Base-by-base conservation (phyloP, 768 basidiomycete species). In the Imleria badia region DNA sequence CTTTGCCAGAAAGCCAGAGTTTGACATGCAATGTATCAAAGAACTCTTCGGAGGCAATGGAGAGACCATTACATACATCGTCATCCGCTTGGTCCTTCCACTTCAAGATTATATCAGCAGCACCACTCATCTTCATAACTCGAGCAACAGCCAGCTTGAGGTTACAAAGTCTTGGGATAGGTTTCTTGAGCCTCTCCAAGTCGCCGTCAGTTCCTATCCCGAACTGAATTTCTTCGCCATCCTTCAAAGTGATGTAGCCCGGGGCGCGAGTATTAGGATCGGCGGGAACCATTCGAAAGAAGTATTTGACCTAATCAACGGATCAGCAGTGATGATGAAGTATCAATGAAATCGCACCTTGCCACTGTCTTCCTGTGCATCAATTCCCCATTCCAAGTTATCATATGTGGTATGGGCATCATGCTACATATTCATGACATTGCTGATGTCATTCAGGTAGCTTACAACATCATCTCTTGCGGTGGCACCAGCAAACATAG, bases 171-270 rank as follows among this genome's bases (percentile, higher is more conserved):
- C n/a, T n/a, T 14, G 48, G 38, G 23, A 15, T 38, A 13, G 51
- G 51, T 17, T 38, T 9, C 29, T 20, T 0, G 6, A 55, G 49
- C 22, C 20, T 11, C 17, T n/a, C n/a, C n/a, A n/a, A n/a, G n/a
- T 39, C 22, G 35, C 50, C 51, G 15, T 52, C 31, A 5, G 50
- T 22, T 34, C 54, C 50, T 39, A 22, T n/a, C 40, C 50, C 54
- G 8, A 55, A 45, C 10, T 6, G 36, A 20, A 55, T 55, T 34
- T 55, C 54, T 26, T 45, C 50, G 2, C 50, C 54, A 11, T 52
- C 54, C 36, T 2, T 38, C 41, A 55, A 39, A 34, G 22, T 12
- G 9, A 52, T 33, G 36, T 12, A 14, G 13, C n/a, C n/a, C 20
- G 7, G 38, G 13, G 1, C 2, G 12, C 11, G n/a, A n/a, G n/a